Conservation (phyloP, 2,329 filamentous ascomycete genomes). For the Didymella segeticola region DNA sequence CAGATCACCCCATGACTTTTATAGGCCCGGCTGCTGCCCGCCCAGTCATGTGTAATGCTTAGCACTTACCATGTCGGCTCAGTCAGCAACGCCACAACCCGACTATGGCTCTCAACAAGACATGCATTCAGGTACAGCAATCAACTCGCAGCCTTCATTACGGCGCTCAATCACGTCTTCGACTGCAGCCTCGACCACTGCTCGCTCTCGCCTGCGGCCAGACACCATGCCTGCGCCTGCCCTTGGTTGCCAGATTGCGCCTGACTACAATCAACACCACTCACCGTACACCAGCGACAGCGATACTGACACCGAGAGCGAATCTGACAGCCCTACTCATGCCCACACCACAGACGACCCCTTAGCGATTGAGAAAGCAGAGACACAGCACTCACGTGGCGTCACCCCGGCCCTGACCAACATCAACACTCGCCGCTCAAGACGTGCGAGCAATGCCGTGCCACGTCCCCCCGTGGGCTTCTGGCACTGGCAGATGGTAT, state of each 20-base stretch:
- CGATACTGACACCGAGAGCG: constrained; percentile 17
- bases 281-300: constrained; percentile 22
- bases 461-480: constrained; percentile 32
- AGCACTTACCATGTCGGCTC: constrained; percentile 15
- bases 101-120: not conserved
- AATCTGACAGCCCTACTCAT: constrained; percentile 4
- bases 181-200: constrained; percentile 1
- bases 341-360: constrained; percentile 1
- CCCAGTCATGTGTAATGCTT: constrained; percentile 13
- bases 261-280: constrained; percentile 29
- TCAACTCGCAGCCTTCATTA: not conserved
- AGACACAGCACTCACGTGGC: constrained; percentile 24
- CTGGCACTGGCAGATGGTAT: constrained; percentile 39
- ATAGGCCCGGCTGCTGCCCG: too few relatives aligned
- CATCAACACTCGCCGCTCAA: constrained; percentile 25
- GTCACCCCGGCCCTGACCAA: constrained; percentile 11
- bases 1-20: too few relatives aligned
- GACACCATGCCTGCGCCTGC: constrained; percentile 24
- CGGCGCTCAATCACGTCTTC: not conserved
- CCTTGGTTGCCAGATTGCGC: constrained; percentile 39
- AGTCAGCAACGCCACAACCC: constrained; percentile 5
- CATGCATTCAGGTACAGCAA: too few relatives aligned
- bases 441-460: constrained; percentile 24
- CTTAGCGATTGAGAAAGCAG: constrained; percentile 30
- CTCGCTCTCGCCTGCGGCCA: not conserved